These are phyloP conservation scores for Dendrobium nobile DNA, from an alignment of 106 monocot genomes.

Conservation along the genomic window DNA sequence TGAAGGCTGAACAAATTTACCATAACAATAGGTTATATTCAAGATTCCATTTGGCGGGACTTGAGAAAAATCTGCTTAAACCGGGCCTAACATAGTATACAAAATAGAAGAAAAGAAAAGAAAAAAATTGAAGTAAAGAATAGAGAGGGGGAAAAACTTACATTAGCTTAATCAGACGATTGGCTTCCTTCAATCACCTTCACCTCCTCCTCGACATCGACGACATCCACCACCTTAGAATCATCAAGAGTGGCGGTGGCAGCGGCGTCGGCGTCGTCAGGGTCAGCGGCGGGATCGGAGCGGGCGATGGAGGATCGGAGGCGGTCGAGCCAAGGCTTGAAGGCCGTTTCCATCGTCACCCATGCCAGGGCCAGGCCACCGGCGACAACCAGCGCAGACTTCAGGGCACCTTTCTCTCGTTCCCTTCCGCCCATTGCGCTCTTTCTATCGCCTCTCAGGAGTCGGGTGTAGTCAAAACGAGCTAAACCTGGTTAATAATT, in stretches of 20 bases:
- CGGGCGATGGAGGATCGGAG: conserved; percentile 35
- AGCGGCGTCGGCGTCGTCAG: conserved; percentile 23
- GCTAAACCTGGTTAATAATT: too few species aligned
- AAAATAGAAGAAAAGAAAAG: not conserved
- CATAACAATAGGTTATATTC: too few species aligned
- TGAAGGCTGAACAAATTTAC: too few species aligned
- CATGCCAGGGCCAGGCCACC: conserved; percentile 71
- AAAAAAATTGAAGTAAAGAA: not conserved
- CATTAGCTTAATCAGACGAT: not conserved
- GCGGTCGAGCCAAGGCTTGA: conserved; percentile 71
- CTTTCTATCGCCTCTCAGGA: not conserved
- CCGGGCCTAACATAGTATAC: not conserved
- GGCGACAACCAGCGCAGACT: conserved; percentile 65
- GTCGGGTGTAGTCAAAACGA: too few species aligned
- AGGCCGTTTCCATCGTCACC: conserved; percentile 85
- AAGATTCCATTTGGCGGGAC: not conserved
- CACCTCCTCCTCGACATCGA: not conserved
- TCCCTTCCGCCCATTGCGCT: conserved; percentile 27
- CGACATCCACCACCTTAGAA: not conserved
- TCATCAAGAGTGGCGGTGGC: not conserved
- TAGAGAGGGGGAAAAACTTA: not conserved
- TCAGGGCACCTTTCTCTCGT: conserved; percentile 44
- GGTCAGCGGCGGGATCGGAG: conserved; percentile 39
- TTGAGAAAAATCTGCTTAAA: not conserved
- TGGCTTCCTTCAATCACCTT: not conserved